phyloP scores from a whole-genome alignment of 441 rosid species.

The Eutrema salsugineum region DNA sequence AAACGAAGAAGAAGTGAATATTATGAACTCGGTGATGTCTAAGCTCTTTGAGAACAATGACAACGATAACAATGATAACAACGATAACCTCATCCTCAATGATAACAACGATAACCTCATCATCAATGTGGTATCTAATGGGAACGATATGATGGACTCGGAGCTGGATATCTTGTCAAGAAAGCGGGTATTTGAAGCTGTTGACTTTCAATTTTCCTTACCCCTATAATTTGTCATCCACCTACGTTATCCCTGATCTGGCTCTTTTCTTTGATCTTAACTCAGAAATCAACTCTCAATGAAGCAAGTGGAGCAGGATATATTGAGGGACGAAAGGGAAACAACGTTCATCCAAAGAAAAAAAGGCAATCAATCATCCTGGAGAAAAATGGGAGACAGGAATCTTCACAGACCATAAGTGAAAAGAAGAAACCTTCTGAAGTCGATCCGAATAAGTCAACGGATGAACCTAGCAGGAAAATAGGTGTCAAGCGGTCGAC shows the following conservation, averaged over 20 bases:
- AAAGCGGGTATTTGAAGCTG: conserved; percentile 43
- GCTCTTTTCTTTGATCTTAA: conserved; percentile 14
- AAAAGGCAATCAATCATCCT: conserved; percentile 29
- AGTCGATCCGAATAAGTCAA: conserved; percentile 7
- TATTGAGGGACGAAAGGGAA: conserved; percentile 23
- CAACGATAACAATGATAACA: conserved; percentile 41
- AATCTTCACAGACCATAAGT: conserved; percentile 19
- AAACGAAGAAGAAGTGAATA: conserved; percentile 53
- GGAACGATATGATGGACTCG: conserved; percentile 20
- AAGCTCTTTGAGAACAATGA: conserved; percentile 50
- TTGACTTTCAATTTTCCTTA: neutral
- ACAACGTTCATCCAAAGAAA: conserved; percentile 28
- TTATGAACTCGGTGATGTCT: conserved; percentile 77
- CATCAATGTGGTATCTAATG: conserved; percentile 45
- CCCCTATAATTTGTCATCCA: neutral
- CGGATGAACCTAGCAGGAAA: conserved; percentile 24
- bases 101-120: conserved; percentile 46
- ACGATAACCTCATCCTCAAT: neutral
- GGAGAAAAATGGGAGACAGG: conserved; percentile 31
- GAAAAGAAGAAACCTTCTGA: conserved; percentile 27
- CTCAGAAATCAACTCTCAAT: conserved; percentile 39
- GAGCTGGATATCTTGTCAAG: conserved; percentile 20
- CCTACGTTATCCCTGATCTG: neutral
- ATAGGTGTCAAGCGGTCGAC: conserved; percentile 23
- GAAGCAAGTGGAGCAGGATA: conserved; percentile 32